phyloP scores from a whole-genome alignment of 176 grass and related monocot species.

The Olyra latifolia region DNA sequence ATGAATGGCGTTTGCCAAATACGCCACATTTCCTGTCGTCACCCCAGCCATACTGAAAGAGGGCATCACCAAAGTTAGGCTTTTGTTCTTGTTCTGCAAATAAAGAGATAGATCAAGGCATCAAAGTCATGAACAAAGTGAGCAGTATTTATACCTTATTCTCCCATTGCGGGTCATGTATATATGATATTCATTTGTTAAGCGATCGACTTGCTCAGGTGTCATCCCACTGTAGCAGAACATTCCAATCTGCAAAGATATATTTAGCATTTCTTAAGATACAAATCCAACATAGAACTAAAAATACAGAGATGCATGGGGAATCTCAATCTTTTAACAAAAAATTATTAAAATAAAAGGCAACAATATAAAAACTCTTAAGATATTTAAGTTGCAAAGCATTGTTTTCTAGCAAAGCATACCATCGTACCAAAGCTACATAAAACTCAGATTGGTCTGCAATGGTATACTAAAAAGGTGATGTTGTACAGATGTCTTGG shows the following conservation, averaged over 20 bases:
- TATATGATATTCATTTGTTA: constrained; percentile 89
- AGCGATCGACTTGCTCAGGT: constrained; percentile 84
- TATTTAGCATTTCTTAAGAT: background rate
- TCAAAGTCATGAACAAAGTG: background rate
- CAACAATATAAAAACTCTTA: background rate
- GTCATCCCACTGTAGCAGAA: constrained; percentile 98
- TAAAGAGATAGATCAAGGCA: background rate
- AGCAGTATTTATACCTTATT: constrained; percentile 62
- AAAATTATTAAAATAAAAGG: background rate
- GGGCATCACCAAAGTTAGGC: background rate
- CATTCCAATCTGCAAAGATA: constrained; percentile 79
- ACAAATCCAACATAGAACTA: background rate
- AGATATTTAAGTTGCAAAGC: background rate
- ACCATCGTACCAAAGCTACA: constrained; percentile 6
- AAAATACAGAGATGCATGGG: background rate
- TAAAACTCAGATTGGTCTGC: background rate
- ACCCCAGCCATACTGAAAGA: constrained; percentile 91
- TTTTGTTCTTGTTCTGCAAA: background rate
- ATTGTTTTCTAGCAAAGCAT: background rate
- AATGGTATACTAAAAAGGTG: background rate
- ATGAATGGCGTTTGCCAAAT: constrained; percentile 90
- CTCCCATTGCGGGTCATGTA: constrained; percentile 97
- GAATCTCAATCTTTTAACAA: background rate
- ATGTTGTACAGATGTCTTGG: too few species aligned
- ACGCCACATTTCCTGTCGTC: constrained; percentile 67